These are phyloP conservation scores for Aureobasidium lini DNA, from an alignment of 2,329 filamentous ascomycete genomes.

Conservation along the genomic window DNA sequence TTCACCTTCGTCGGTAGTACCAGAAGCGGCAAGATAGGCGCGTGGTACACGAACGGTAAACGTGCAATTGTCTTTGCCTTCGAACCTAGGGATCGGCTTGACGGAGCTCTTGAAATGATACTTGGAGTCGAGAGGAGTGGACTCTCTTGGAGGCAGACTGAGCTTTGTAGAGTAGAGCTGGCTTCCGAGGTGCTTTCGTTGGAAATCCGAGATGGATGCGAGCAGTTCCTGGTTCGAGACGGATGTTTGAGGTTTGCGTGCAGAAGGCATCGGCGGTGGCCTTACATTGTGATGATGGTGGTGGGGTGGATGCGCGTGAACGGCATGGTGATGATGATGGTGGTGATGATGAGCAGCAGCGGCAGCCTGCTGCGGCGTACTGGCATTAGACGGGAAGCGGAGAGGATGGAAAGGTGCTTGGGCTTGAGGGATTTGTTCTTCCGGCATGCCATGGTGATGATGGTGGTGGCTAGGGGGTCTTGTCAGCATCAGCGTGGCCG, in stretches of 20 bases:
- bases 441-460: conserved; percentile 25
- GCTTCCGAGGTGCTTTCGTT: conserved; percentile 75
- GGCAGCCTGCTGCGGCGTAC: conserved; percentile 22
- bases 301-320: conserved; percentile 30
- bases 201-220: conserved; percentile 60
- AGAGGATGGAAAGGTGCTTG: conserved; percentile 25
- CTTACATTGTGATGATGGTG: conserved; percentile 28
- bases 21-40: conserved; percentile 55
- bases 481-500: conserved; percentile 7
- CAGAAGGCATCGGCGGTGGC: conserved; percentile 25
- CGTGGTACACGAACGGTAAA: conserved; percentile 82
- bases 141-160: conserved; percentile 33
- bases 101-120: conserved; percentile 55
- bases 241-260: conserved; percentile 57
- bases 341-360: conserved; percentile 34
- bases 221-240: conserved; percentile 65
- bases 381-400: conserved; percentile 27
- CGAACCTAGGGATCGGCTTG: conserved; percentile 66
- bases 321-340: conserved; percentile 34
- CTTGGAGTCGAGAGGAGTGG: conserved; percentile 40
- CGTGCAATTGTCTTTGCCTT: conserved; percentile 78
- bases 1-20: conserved; percentile 12
- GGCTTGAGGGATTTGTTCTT: conserved; percentile 17
- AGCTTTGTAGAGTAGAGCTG: conserved; percentile 70
- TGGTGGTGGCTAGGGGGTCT: conserved; percentile 21